Evolutionary conservation across 2,329 filamentous ascomycete species (phyloP), one percentile per base, ranked within the genome.

Genomic region (Neocatenulostroma microsporum): DNA sequence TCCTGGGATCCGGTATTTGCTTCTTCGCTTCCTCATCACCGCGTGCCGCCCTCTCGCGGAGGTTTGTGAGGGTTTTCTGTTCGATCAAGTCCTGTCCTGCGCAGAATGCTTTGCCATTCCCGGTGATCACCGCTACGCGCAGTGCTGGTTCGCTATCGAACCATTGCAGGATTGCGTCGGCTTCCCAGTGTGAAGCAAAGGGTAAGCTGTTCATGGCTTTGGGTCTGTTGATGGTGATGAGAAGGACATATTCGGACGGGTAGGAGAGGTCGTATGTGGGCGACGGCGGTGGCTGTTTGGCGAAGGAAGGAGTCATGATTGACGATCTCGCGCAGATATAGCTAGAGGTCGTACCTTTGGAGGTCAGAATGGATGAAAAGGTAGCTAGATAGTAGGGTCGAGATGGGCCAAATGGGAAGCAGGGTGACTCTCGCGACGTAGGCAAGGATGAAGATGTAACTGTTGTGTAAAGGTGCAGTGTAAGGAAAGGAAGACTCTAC

Each of bases 81-180:
- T 73, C 73, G 36, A 73, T 72, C 30, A 76, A 54, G 41, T 76
- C 73, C 35, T 72, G 70, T 0, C 73, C 72, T 0, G 69, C 70
- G 36, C 68, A 75, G 53, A 76, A 76, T 0, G 72, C 67, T 45
- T 64, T 67, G 17, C 73, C 73, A 1, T 62, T 64, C 23, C 73
- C 73, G 0, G 72, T 76, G 25, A 72, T 55, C 23, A 72, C 51
- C 12, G 53, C 56, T 3, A 58, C 47, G 21, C 44, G 43, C 15
- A 60, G 44, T 2, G 36, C 40, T 8, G 53, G 51, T 34, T 58
- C 56, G 30, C 33, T 52, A 48, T 76, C 72, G 46, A 73, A 73
- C 71, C 71, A 74, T 26, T 64, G 62, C 47, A 71, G 70, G 0
- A 75, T 55, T 3, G 56, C 49, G 21, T 68, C 63, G 49, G 69